Evolutionary conservation across 106 monocot genomes (phyloP).

Genomic region (Acorus calamus): DNA sequence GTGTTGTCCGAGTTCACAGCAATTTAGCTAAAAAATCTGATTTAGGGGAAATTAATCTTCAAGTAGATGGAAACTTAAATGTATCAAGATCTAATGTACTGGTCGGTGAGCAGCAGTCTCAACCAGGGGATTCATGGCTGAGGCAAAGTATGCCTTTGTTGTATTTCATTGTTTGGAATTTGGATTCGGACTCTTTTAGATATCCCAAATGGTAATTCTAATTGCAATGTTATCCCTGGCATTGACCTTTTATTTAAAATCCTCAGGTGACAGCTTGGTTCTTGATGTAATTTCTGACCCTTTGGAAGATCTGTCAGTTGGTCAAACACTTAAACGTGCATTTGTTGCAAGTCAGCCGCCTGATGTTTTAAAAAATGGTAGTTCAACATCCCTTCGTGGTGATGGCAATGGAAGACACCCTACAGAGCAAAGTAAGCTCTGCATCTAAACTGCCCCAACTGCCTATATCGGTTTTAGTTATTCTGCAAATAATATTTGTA

Average conservation of each 20-base stretch:
- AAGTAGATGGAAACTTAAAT: slow-evolving; percentile 35
- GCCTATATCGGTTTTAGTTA: slow-evolving; percentile 3
- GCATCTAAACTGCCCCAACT: not conserved
- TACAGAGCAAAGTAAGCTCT: slow-evolving; percentile 6
- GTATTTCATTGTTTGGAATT: not conserved
- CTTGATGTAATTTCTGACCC: slow-evolving; percentile 37
- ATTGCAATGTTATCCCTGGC: not conserved
- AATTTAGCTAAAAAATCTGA: slow-evolving; percentile 26
- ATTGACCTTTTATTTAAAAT: slow-evolving; percentile 3
- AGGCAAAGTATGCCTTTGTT: slow-evolving; percentile 23
- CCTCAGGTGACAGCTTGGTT: slow-evolving; percentile 39
- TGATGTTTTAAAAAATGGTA: slow-evolving; percentile 31
- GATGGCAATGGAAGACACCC: slow-evolving; percentile 11
- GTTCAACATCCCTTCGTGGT: slow-evolving; percentile 10
- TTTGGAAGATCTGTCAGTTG: slow-evolving; percentile 32
- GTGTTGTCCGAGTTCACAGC: slow-evolving; percentile 19
- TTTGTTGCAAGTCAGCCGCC: slow-evolving; percentile 20
- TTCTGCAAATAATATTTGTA: slow-evolving; percentile 29
- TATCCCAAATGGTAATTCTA: not conserved
- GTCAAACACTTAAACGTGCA: slow-evolving; percentile 50
- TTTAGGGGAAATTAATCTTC: slow-evolving; percentile 35
- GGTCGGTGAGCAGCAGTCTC: slow-evolving; percentile 19
- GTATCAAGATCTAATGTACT: slow-evolving; percentile 15
- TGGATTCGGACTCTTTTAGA: not conserved
- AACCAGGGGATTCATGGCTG: slow-evolving; percentile 19